A percentile compares a stretch with the other conserved stretches of the same genome.
These are phyloP conservation scores for Cyberlindnera petersonii DNA, from an alignment of 805 yeast genomes.

Conservation along the genomic window DNA sequence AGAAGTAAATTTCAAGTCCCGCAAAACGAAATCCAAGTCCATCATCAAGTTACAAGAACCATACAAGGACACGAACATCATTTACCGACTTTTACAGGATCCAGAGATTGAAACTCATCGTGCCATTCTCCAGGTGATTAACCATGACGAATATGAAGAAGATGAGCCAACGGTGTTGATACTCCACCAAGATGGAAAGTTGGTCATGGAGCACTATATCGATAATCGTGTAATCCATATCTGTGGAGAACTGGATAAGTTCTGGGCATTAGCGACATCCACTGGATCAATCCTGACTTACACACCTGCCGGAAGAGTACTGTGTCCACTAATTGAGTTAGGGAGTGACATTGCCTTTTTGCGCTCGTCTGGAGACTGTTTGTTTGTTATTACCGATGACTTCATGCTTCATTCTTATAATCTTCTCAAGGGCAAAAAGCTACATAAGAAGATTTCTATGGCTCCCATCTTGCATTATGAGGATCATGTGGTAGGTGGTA, in stretches of 20 bases:
- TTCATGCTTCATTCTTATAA: constrained; percentile 52
- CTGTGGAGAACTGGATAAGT: constrained; percentile 39
- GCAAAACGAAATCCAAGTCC: constrained; percentile 29
- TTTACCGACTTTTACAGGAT: constrained; percentile 11
- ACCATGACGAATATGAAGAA: constrained; percentile 30
- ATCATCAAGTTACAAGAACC: constrained; percentile 14
- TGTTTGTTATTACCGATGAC: constrained; percentile 46
- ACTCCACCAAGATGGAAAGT: constrained; percentile 33
- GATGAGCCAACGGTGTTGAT: constrained; percentile 36
- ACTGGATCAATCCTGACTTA: constrained; percentile 50
- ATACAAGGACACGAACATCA: constrained; percentile 13
- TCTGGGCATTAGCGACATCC: constrained; percentile 55
- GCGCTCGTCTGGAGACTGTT: constrained; percentile 30
- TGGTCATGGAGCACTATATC: constrained; percentile 39
- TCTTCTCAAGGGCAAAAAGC: constrained; percentile 31
- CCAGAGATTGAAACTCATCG: constrained; percentile 25
- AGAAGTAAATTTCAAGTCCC: constrained; percentile 31
- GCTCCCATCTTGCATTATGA: constrained; percentile 49
- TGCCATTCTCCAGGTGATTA: constrained; percentile 30
- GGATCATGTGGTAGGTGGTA: constrained; percentile 19
- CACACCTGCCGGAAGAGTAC: constrained; percentile 41
- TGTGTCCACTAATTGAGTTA: constrained; percentile 47
- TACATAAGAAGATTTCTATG: constrained; percentile 44
- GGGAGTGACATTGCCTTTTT: constrained; percentile 44
- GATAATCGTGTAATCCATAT: constrained; percentile 36